A percentile compares a stretch with the other conserved stretches of the same genome.
Evolutionary conservation across 768 basidiomycete genomes (phyloP).

Genomic region (Melanogaster broomeanus): DNA sequence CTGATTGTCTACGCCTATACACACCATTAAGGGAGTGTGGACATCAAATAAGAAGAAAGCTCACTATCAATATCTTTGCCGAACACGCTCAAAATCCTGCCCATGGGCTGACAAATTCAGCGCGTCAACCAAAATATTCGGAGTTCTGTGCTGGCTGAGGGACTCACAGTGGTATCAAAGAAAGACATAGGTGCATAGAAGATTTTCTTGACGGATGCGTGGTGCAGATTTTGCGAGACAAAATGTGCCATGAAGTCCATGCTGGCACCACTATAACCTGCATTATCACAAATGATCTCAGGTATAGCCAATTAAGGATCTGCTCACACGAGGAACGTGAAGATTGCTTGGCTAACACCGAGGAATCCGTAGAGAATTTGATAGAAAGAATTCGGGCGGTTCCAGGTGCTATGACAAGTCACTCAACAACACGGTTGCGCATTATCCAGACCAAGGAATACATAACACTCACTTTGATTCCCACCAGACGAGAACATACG

Average conservation of each 20-base stretch:
- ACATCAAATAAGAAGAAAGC: slow-evolving; percentile 1
- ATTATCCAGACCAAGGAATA: background rate
- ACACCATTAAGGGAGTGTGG: background rate
- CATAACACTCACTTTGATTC: slow-evolving; percentile 54
- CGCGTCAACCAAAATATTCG: background rate
- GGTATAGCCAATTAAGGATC: background rate
- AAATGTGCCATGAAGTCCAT: slow-evolving; percentile 59
- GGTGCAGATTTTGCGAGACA: slow-evolving; percentile 65
- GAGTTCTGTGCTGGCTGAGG: background rate
- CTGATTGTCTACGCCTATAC: slow-evolving; percentile 51
- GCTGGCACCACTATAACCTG: slow-evolving; percentile 44
- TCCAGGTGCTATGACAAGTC: slow-evolving; percentile 39
- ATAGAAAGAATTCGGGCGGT: slow-evolving; percentile 57
- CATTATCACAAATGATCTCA: background rate
- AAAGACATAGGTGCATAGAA: slow-evolving; percentile 77
- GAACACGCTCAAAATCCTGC: slow-evolving; percentile 61
- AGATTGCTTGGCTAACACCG: slow-evolving; percentile 56
- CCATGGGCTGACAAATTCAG: slow-evolving; percentile 44
- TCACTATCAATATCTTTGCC: slow-evolving; percentile 68
- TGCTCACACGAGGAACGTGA: slow-evolving; percentile 55
- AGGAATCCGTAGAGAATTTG: slow-evolving; percentile 64
- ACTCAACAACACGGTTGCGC: background rate
- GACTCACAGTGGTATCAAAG: slow-evolving; percentile 67
- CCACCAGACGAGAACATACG: slow-evolving; percentile 76
- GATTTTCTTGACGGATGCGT: slow-evolving; percentile 52